Conservation (phyloP, 2,329 filamentous ascomycete species). For the Coniella vitis region DNA sequence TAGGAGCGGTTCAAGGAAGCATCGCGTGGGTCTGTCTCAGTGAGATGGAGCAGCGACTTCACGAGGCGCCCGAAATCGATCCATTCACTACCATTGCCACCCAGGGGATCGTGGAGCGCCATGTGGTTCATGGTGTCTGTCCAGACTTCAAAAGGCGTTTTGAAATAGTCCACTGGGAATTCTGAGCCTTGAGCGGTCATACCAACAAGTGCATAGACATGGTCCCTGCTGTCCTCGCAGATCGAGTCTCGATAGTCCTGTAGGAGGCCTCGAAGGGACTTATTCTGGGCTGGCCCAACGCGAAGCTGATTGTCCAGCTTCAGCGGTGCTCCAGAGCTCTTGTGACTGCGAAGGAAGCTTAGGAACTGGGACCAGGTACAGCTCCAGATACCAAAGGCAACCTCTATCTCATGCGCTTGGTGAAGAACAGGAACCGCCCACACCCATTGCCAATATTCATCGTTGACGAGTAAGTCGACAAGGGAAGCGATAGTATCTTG, state of each 20-base stretch:
- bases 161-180: constrained; percentile 24
- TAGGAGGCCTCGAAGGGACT: constrained; percentile 17
- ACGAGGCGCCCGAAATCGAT: background rate
- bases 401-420: constrained; percentile 18
- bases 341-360: constrained; percentile 13
- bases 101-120: constrained; percentile 8
- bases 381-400: constrained; percentile 19
- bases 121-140: constrained; percentile 23
- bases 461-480: background rate
- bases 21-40: background rate
- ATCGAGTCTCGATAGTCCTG: constrained; percentile 19
- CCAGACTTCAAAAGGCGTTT: constrained; percentile 22
- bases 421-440: constrained; percentile 25
- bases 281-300: too few species aligned
- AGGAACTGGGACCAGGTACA: constrained; percentile 19
- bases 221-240: constrained; percentile 25
- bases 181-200: constrained; percentile 21
- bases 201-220: constrained; percentile 25
- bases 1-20: background rate
- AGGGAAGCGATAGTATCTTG: background rate
- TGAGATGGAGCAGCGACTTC: background rate
- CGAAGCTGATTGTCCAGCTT: constrained; percentile 17
- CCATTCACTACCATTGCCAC: background rate
- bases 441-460: constrained; percentile 5
- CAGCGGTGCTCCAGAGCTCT: too few species aligned